Percentiles rank a stretch among this genome's conserved stretches.
Evolutionary conservation across 1,284 basidiomycete species (phyloP).

Genomic region (Tetrapyrgos nigripes): DNA sequence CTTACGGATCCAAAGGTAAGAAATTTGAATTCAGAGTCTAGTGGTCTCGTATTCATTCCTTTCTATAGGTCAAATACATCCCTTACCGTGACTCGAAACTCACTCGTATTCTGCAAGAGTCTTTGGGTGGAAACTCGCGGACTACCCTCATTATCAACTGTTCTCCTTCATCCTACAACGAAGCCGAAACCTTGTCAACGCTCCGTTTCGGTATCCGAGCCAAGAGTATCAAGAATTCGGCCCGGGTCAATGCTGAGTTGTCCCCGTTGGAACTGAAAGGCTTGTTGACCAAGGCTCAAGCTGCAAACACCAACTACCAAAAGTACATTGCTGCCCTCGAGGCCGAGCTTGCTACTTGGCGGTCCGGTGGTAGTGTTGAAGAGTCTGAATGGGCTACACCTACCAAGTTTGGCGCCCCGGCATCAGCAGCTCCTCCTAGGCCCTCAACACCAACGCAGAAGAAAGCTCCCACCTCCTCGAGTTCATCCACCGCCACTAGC

Average conservation of each 20-base stretch:
- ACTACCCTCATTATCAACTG: constrained; percentile 99
- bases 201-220: constrained; percentile 98
- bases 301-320: constrained; percentile 85
- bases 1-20: constrained; percentile 91
- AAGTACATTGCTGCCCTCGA: constrained; percentile 92
- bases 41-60: constrained; percentile 13
- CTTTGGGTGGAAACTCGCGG: constrained; percentile 97
- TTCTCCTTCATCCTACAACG: constrained; percentile 97
- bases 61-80: constrained; percentile 88
- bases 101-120: constrained; percentile 99
- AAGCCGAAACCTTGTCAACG: constrained; percentile 96
- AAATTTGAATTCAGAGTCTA: neutral
- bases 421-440: constrained; percentile 35
- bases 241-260: constrained; percentile 97
- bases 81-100: constrained; percentile 99
- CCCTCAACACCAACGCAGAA: constrained; percentile 53
- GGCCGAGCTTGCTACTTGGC: constrained; percentile 92
- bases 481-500: constrained; percentile 63
- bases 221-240: constrained; percentile 99
- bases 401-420: constrained; percentile 59
- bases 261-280: constrained; percentile 96
- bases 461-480: constrained; percentile 67
- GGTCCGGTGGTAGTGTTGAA: constrained; percentile 87
- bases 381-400: constrained; percentile 84
- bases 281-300: constrained; percentile 89